Conservation (phyloP, 169 alveolate genomes). For the Plasmodium malariae region DNA sequence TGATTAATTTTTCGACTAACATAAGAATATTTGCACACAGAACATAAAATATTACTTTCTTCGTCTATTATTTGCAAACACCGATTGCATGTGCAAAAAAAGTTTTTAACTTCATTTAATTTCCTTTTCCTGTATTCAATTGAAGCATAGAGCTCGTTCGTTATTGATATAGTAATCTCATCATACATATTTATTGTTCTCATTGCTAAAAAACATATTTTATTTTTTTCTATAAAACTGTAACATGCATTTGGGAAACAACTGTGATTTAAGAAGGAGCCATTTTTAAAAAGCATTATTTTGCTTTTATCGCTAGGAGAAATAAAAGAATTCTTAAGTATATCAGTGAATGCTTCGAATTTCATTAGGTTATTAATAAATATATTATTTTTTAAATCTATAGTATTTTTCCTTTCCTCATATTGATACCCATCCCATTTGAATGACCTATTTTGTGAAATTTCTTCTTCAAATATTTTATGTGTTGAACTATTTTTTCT, state of each 20-base stretch:
- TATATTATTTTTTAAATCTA: constrained; percentile 7
- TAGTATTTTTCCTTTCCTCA: constrained; percentile 1
- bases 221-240: constrained; percentile 43
- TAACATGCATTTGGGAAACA: constrained; percentile 76
- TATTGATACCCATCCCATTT: not conserved
- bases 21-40: constrained; percentile 66
- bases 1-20: constrained; percentile 12
- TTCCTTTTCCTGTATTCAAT: constrained; percentile 43
- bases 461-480: not conserved
- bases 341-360: constrained; percentile 66
- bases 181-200: constrained; percentile 73
- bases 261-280: constrained; percentile 54
- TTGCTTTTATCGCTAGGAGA: constrained; percentile 47
- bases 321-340: constrained; percentile 72
- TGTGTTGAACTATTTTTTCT: not conserved
- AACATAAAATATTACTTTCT: constrained; percentile 64
- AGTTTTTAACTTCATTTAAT: constrained; percentile 40
- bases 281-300: constrained; percentile 46
- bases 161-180: constrained; percentile 59
- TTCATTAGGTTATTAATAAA: constrained; percentile 40
- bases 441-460: not conserved
- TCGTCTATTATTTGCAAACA: constrained; percentile 76
- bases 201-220: constrained; percentile 70
- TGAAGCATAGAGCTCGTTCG: constrained; percentile 66
- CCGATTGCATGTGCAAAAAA: constrained; percentile 57